phyloP scores from a whole-genome alignment of 2,329 filamentous ascomycete genomes.

The Hyphodiscus sp. region DNA sequence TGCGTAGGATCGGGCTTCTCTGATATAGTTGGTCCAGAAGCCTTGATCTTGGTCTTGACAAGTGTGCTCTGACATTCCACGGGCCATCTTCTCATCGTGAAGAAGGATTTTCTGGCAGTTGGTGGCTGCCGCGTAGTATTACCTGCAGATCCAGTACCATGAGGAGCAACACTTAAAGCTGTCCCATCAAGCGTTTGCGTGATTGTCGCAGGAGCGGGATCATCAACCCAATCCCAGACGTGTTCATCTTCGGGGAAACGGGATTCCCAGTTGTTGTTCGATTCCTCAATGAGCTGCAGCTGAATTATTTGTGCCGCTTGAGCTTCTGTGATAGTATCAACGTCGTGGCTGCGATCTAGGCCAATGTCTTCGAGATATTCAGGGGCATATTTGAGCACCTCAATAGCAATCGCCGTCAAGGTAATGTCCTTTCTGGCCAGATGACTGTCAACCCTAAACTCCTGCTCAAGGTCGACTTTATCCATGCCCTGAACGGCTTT shows the following conservation, averaged over 20 bases:
- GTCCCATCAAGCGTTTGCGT: background rate
- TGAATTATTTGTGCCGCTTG: conserved; percentile 17
- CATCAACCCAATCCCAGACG: conserved; percentile 24
- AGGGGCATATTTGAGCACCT: too few species aligned
- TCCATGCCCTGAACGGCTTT: too few species aligned
- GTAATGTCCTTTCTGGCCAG: too few species aligned
- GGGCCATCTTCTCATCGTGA: conserved; percentile 18
- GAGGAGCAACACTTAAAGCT: background rate
- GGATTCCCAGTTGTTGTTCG: conserved; percentile 25
- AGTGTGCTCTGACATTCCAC: conserved; percentile 14
- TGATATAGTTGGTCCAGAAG: conserved; percentile 11
- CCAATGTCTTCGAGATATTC: too few species aligned
- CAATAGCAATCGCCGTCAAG: background rate
- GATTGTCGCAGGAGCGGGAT: conserved; percentile 1
- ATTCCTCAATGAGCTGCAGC: conserved; percentile 24
- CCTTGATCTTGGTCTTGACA: conserved; percentile 10
- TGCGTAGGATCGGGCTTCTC: conserved; percentile 1
- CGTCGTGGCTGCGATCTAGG: background rate
- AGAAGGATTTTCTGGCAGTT: conserved; percentile 16
- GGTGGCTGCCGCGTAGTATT: conserved; percentile 1
- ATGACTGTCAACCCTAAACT: too few species aligned
- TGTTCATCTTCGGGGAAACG: conserved; percentile 22
- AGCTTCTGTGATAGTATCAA: background rate
- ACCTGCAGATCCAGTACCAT: background rate
- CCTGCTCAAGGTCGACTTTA: too few species aligned